Evolutionary conservation across 1,139 yeast species (phyloP).

Genomic region (Pichiaceae sp.): DNA sequence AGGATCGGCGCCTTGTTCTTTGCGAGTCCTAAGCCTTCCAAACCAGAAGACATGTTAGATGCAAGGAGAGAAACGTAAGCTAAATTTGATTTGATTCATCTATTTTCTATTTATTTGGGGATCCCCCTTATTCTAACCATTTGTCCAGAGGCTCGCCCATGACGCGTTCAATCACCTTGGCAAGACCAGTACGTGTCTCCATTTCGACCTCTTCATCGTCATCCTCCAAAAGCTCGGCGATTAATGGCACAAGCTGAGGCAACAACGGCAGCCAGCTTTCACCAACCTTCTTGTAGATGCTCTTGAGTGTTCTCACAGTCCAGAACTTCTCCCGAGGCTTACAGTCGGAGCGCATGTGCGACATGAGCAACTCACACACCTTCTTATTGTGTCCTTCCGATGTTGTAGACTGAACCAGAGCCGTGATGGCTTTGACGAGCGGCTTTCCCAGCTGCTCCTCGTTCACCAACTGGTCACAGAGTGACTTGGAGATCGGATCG

Average conservation of each 20-base stretch:
- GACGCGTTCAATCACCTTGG: constrained; percentile 83
- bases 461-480: constrained; percentile 56
- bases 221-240: constrained; percentile 91
- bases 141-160: constrained; percentile 93
- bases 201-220: constrained; percentile 89
- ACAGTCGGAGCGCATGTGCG: constrained; percentile 47
- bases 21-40: not conserved
- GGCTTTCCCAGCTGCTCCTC: constrained; percentile 69
- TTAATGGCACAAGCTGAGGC: constrained; percentile 91
- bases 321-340: constrained; percentile 60
- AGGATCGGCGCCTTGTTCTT: constrained; percentile 3
- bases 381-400: constrained; percentile 77
- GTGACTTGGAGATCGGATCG: constrained; percentile 53
- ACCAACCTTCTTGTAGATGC: constrained; percentile 83
- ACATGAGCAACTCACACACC: constrained; percentile 46
- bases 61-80: not conserved
- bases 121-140: constrained; percentile 48
- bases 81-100: no score
- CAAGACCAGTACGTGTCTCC: constrained; percentile 89
- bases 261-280: constrained; percentile 88
- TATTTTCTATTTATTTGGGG: not conserved
- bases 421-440: constrained; percentile 70
- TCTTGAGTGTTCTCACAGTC: constrained; percentile 74
- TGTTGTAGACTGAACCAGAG: constrained; percentile 61
- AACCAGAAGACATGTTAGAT: not conserved